Evolutionary conservation across 371 early-diverging fungal species (phyloP).

Genomic region (Lichtheimia corymbifera): DNA sequence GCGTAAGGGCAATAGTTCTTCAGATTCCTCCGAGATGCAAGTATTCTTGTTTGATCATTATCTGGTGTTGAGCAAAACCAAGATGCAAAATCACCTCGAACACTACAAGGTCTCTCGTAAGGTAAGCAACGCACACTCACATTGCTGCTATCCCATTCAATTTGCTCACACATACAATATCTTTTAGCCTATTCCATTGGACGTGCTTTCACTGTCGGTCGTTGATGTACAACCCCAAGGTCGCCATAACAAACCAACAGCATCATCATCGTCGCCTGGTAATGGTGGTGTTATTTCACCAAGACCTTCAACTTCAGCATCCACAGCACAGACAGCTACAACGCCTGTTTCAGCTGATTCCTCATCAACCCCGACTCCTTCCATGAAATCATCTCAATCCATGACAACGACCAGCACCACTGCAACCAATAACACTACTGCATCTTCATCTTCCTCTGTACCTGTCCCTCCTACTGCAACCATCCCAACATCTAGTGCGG

Average conservation of each 20-base stretch:
- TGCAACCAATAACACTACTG: slow-evolving; percentile 32
- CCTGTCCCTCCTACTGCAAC: background rate
- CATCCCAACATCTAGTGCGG: background rate
- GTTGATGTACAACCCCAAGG: slow-evolving; percentile 7
- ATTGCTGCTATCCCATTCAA: slow-evolving; percentile 33
- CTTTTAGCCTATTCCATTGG: slow-evolving; percentile 32
- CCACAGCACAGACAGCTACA: slow-evolving; percentile 16
- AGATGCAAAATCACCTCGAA: slow-evolving; percentile 27
- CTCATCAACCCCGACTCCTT: background rate
- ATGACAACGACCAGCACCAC: slow-evolving; percentile 17
- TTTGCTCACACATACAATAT: slow-evolving; percentile 48
- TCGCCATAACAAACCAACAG: no score
- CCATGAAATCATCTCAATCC: background rate
- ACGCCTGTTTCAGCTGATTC: background rate
- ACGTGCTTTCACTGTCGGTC: slow-evolving; percentile 16
- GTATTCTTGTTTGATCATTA: slow-evolving; percentile 90
- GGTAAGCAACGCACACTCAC: slow-evolving; percentile 51
- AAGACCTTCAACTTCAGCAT: slow-evolving; percentile 18
- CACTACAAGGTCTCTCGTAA: slow-evolving; percentile 32
- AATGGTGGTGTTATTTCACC: background rate
- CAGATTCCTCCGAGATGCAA: slow-evolving; percentile 67
- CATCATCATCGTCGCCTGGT: background rate
- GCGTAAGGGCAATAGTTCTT: slow-evolving; percentile 57
- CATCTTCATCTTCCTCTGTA: slow-evolving; percentile 1
- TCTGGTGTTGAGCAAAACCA: slow-evolving; percentile 76